phyloP scores from a whole-genome alignment of 768 basidiomycete species.

The Panus rudis region DNA sequence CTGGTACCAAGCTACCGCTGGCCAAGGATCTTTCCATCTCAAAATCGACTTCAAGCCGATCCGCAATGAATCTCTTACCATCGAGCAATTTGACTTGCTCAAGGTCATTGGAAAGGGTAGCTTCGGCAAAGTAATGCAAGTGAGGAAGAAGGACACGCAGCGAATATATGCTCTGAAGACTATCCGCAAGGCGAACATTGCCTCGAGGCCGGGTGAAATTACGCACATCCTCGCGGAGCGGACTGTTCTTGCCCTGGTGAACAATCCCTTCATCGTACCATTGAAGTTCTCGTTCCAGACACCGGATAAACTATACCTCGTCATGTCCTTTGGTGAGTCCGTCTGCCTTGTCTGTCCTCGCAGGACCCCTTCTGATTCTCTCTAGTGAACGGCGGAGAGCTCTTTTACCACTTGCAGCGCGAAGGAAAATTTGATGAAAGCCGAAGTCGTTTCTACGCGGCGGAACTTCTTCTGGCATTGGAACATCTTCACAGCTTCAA shows the following conservation, averaged over 20 bases:
- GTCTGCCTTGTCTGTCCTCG: background rate
- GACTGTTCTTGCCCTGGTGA: slow-evolving; percentile 93
- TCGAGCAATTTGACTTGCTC: slow-evolving; percentile 93
- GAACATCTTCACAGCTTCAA: slow-evolving; percentile 98
- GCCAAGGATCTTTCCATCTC: slow-evolving; percentile 89
- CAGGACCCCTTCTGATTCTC: background rate
- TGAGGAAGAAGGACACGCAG: slow-evolving; percentile 96
- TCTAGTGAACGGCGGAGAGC: slow-evolving; percentile 90
- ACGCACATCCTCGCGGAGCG: slow-evolving; percentile 97
- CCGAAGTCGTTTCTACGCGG: slow-evolving; percentile 93
- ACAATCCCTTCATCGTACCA: slow-evolving; percentile 98
- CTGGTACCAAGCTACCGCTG: slow-evolving; percentile 80
- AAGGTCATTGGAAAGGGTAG: slow-evolving; percentile 98
- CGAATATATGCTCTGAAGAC: slow-evolving; percentile 98
- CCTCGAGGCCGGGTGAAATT: slow-evolving; percentile 92
- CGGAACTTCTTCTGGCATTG: slow-evolving; percentile 90
- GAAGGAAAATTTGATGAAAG: slow-evolving; percentile 95
- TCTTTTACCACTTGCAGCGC: slow-evolving; percentile 95
- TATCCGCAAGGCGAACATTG: slow-evolving; percentile 96
- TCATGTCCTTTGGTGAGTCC: slow-evolving; percentile 85
- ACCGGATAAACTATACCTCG: slow-evolving; percentile 93
- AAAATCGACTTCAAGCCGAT: slow-evolving; percentile 91
- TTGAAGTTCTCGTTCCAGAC: slow-evolving; percentile 99
- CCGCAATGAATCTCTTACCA: slow-evolving; percentile 80
- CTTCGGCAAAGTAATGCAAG: slow-evolving; percentile 99